These are phyloP conservation scores for Boletellus ananas DNA, from an alignment of 768 basidiomycete genomes.

Conservation along the genomic window DNA sequence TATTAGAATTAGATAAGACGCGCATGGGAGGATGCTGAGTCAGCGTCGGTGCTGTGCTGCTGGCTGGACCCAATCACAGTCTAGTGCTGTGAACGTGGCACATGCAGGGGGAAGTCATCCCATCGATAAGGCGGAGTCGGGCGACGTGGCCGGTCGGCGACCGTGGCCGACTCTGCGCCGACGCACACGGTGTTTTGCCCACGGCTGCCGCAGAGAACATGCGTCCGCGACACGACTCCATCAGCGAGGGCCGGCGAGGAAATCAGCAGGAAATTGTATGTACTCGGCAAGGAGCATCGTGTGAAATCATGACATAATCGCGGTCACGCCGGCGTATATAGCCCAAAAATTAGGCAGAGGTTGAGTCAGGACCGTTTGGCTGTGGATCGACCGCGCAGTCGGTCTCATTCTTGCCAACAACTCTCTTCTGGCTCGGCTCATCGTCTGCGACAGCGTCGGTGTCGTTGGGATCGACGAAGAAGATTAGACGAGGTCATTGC, in stretches of 20 bases:
- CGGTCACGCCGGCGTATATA: slow-evolving; percentile 19
- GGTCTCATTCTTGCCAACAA: slow-evolving; percentile 39
- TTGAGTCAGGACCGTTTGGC: slow-evolving; percentile 30
- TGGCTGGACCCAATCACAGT: slow-evolving; percentile 6
- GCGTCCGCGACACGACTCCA: too few species aligned
- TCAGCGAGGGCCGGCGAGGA: too few species aligned
- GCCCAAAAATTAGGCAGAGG: slow-evolving; percentile 16
- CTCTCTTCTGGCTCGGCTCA: slow-evolving; percentile 29
- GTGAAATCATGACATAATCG: slow-evolving; percentile 27
- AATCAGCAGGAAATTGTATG: slow-evolving; percentile 8
- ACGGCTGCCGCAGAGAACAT: too few species aligned
- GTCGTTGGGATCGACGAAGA: slow-evolving; percentile 38
- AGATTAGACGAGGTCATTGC: slow-evolving; percentile 30
- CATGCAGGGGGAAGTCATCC: background rate
- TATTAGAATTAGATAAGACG: too few species aligned
- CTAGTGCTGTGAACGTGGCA: slow-evolving; percentile 2
- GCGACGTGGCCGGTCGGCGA: slow-evolving; percentile 15
- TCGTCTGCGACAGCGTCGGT: slow-evolving; percentile 42
- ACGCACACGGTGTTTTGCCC: too few species aligned
- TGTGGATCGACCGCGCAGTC: slow-evolving; percentile 47
- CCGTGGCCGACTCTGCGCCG: slow-evolving; percentile 11
- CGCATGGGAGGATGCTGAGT: slow-evolving; percentile 5
- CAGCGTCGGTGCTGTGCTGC: background rate
- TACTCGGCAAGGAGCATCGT: slow-evolving; percentile 13
- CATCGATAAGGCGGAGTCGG: slow-evolving; percentile 20